These are phyloP conservation scores for Paraphysoderma sedebokerense DNA, from an alignment of 371 early-diverging fungal species.

Conservation along the genomic window DNA sequence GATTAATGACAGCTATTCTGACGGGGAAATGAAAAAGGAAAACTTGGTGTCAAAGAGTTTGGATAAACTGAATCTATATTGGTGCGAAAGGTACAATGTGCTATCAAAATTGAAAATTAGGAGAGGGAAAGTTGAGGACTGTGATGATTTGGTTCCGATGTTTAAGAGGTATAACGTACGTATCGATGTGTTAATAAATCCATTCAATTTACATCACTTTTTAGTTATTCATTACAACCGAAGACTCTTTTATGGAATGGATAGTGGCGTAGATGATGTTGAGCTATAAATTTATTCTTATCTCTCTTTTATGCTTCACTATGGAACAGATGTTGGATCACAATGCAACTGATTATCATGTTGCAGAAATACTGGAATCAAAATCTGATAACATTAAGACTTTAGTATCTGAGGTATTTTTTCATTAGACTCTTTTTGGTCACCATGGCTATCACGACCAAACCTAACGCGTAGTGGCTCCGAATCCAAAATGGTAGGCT, in stretches of 20 bases:
- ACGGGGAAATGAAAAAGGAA: too few relatives aligned
- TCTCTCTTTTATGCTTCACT: background rate
- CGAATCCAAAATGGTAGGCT: too few relatives aligned
- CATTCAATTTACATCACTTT: background rate
- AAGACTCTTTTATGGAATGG: background rate
- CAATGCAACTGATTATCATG: constrained; percentile 15
- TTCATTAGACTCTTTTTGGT: too few relatives aligned
- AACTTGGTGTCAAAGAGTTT: too few relatives aligned
- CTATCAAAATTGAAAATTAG: too few relatives aligned
- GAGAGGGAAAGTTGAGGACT: constrained; percentile 35
- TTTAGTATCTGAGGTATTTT: constrained; percentile 25
- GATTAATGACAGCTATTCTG: too few relatives aligned
- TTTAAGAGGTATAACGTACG: constrained; percentile 18
- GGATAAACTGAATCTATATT: too few relatives aligned
- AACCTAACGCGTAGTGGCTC: too few relatives aligned
- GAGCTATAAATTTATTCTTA: too few relatives aligned
- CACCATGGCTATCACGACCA: too few relatives aligned
- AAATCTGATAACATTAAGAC: constrained; percentile 10
- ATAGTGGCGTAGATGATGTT: too few relatives aligned
- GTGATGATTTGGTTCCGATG: constrained; percentile 30
- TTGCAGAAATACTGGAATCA: constrained; percentile 20
- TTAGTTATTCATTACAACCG: background rate
- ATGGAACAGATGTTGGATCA: constrained; percentile 10
- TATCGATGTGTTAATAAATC: background rate
- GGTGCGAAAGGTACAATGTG: too few relatives aligned